These are phyloP conservation scores for Heterobasidion parviporum DNA, from an alignment of 1,284 basidiomycete genomes.

Conservation along the genomic window DNA sequence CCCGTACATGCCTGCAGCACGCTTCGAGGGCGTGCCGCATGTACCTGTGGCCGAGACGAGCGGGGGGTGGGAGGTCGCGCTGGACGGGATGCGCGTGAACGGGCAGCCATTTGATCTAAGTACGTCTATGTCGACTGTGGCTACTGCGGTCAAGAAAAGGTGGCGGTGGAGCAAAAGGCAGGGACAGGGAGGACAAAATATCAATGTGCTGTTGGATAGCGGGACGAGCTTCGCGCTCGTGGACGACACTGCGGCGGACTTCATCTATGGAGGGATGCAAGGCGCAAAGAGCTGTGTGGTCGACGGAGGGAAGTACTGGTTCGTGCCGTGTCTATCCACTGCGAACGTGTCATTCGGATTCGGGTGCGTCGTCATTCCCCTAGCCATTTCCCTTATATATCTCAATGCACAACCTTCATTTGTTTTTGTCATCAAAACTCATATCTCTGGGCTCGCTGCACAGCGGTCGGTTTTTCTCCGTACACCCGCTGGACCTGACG, in stretches of 20 bases:
- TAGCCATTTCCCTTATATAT: too few species aligned
- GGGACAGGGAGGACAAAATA: too few species aligned
- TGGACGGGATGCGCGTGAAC: not conserved
- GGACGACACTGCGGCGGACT: not conserved
- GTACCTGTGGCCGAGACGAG: not conserved
- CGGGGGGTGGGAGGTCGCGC: not conserved
- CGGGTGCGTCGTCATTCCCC: not conserved
- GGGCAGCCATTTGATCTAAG: not conserved
- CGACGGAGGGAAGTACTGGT: not conserved
- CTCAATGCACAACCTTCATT: too few species aligned
- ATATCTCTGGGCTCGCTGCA: not conserved
- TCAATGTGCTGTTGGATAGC: not conserved
- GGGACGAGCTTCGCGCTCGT: constrained; percentile 4
- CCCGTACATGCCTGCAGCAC: not conserved
- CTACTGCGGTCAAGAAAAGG: not conserved
- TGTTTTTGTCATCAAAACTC: not conserved
- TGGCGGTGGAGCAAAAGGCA: too few species aligned
- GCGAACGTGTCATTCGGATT: constrained; percentile 1
- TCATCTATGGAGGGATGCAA: not conserved
- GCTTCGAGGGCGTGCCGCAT: not conserved
- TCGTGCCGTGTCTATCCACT: not conserved
- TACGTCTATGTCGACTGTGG: not conserved
- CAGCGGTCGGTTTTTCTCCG: not conserved
- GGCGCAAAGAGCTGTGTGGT: not conserved
- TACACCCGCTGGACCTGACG: constrained; percentile 1